A percentile compares a stretch with the other conserved stretches of the same genome.
phyloP scores from a whole-genome alignment of 768 basidiomycete species.

The Chlorophyllum brunneum region DNA sequence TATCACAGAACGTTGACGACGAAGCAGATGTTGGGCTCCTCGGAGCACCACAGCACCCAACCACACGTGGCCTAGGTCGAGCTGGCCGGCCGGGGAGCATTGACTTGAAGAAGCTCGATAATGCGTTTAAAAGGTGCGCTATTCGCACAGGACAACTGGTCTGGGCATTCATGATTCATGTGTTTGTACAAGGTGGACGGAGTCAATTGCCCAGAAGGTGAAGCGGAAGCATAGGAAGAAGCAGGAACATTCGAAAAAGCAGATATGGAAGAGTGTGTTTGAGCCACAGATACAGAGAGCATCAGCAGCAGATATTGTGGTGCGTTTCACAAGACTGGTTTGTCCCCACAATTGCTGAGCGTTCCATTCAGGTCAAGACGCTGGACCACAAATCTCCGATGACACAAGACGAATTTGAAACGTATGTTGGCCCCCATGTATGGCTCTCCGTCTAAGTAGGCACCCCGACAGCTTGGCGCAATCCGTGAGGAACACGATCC shows the following conservation, averaged over 20 bases:
- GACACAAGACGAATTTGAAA: slow-evolving; percentile 68
- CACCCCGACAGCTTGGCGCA: slow-evolving; percentile 51
- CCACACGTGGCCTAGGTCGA: slow-evolving; percentile 31
- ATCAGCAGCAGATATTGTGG: slow-evolving; percentile 23
- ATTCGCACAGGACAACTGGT: not conserved
- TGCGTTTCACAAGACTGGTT: slow-evolving; percentile 25
- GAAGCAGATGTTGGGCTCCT: slow-evolving; percentile 33
- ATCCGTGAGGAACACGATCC: slow-evolving; percentile 65
- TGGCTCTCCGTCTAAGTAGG: slow-evolving; percentile 1
- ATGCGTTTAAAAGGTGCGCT: slow-evolving; percentile 72
- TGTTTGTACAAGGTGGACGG: slow-evolving; percentile 61
- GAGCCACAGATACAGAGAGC: slow-evolving; percentile 51
- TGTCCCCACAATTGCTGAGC: slow-evolving; percentile 5
- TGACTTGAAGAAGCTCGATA: slow-evolving; percentile 76
- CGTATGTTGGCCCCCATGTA: slow-evolving; percentile 37
- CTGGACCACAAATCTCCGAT: slow-evolving; percentile 77
- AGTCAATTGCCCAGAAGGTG: slow-evolving; percentile 82
- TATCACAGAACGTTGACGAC: slow-evolving; percentile 37
- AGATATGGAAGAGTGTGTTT: slow-evolving; percentile 80
- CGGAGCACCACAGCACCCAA: slow-evolving; percentile 19
- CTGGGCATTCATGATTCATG: not conserved
- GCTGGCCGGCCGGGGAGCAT: slow-evolving; percentile 61
- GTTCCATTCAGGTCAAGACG: slow-evolving; percentile 57
- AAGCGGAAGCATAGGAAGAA: slow-evolving; percentile 75
- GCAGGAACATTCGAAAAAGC: slow-evolving; percentile 58